Conservation (phyloP, 2,329 filamentous ascomycete species). For the Colletotrichum sp. region DNA sequence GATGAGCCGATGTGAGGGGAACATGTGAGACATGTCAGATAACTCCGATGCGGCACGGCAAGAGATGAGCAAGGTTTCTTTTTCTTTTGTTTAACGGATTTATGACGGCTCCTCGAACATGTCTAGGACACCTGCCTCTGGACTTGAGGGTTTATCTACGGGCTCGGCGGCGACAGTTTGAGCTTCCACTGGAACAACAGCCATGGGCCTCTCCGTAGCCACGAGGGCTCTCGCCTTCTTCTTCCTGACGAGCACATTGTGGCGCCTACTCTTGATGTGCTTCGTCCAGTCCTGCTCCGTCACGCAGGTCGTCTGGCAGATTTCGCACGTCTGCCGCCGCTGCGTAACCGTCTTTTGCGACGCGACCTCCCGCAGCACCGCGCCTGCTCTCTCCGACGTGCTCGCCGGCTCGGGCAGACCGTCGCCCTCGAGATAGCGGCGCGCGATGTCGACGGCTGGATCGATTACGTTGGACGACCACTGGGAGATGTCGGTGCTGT, state of each 20-base stretch:
- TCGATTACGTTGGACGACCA: conserved; percentile 70
- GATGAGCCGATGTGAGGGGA: not conserved
- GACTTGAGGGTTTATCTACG: not conserved
- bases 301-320: conserved; percentile 70
- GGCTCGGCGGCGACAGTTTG: not conserved
- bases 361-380: conserved; percentile 58
- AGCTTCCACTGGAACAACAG: not conserved
- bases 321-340: conserved; percentile 69
- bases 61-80: not conserved
- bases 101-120: conserved; percentile 1
- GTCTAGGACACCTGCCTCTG: not conserved
- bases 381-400: conserved; percentile 52
- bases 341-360: conserved; percentile 58
- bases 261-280: conserved; percentile 41
- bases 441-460: conserved; percentile 67
- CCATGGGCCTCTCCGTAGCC: conserved; percentile 18
- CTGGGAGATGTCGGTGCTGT: conserved; percentile 71
- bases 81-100: not conserved
- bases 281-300: conserved; percentile 55
- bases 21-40: not conserved
- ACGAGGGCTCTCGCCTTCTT: conserved; percentile 43
- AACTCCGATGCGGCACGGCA: not conserved
- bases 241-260: conserved; percentile 36
- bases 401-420: conserved; percentile 55
- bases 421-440: conserved; percentile 65